Conservation (phyloP, 805 yeast genomes). For the Torulaspora quercuum region DNA sequence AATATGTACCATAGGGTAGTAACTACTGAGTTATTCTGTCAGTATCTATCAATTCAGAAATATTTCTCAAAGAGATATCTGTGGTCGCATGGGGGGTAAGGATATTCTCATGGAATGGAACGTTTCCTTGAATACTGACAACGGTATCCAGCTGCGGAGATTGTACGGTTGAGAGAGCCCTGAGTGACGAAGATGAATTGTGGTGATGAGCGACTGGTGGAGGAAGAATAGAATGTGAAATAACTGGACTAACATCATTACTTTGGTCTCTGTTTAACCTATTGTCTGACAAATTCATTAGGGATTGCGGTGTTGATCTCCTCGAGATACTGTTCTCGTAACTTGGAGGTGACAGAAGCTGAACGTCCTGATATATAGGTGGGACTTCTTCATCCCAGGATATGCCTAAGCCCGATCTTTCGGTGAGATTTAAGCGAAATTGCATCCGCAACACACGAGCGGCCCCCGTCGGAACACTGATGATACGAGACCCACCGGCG, state of each 20-base stretch:
- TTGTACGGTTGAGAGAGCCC: constrained; percentile 21
- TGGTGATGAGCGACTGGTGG: constrained; percentile 32
- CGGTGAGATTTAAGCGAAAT: constrained; percentile 77
- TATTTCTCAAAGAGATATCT: constrained; percentile 22
- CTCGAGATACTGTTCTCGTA: constrained; percentile 42
- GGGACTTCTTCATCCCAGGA: constrained; percentile 99
- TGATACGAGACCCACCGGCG: constrained; percentile 22
- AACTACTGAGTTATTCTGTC: constrained; percentile 36
- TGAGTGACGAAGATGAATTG: constrained; percentile 11
- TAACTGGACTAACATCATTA: constrained; percentile 5
- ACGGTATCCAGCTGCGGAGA: constrained; percentile 30
- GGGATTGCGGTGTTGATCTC: constrained; percentile 6
- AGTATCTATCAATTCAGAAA: constrained; percentile 31
- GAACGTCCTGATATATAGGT: constrained; percentile 85
- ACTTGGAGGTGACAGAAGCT: constrained; percentile 81
- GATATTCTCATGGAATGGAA: constrained; percentile 24
- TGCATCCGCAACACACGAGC: constrained; percentile 95
- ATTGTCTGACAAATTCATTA: constrained; percentile 2
- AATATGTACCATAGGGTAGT: no score
- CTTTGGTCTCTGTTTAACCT: constrained; percentile 4
- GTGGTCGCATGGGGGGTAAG: constrained; percentile 36
- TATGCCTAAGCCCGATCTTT: constrained; percentile 90
- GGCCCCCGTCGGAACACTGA: constrained; percentile 86
- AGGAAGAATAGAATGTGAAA: constrained; percentile 20
- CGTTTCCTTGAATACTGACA: constrained; percentile 34